A percentile compares a stretch with the other conserved stretches of the same genome.
phyloP scores from a whole-genome alignment of 2,329 filamentous ascomycete species.

The Thelonectria blattea region DNA sequence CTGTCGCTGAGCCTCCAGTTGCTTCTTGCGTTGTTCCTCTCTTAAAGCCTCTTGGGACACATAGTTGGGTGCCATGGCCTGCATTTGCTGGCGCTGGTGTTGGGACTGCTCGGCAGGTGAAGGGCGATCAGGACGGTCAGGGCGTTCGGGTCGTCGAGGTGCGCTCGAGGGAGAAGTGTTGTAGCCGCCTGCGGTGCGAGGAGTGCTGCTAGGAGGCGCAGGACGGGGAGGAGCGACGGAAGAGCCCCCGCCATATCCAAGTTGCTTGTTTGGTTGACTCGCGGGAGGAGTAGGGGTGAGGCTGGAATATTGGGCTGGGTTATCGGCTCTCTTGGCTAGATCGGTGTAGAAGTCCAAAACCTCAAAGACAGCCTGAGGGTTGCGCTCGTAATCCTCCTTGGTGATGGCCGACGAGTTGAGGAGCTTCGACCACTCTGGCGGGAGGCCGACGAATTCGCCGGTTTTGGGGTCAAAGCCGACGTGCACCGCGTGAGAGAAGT shows the following conservation, averaged over 20 bases:
- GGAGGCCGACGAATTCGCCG: conserved; percentile 92
- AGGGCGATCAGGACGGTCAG: conserved; percentile 45
- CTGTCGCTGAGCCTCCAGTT: conserved; percentile 64
- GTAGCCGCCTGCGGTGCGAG: conserved; percentile 51
- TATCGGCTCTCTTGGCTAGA: conserved; percentile 76
- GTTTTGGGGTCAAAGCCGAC: conserved; percentile 96
- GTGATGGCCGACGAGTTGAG: conserved; percentile 96
- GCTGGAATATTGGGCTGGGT: conserved; percentile 71
- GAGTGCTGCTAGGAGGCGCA: conserved; percentile 51
- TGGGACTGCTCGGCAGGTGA: conserved; percentile 48
- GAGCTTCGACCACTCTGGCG: conserved; percentile 95
- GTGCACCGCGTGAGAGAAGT: conserved; percentile 96
- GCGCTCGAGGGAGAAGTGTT: conserved; percentile 45
- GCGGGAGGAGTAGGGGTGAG: conserved; percentile 71
- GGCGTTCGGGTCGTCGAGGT: conserved; percentile 51
- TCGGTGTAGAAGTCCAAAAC: conserved; percentile 87
- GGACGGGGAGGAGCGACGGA: conserved; percentile 73
- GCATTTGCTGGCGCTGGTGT: conserved; percentile 64
- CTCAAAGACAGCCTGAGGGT: conserved; percentile 84
- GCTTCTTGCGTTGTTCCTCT: conserved; percentile 67
- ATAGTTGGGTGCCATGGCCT: conserved; percentile 61
- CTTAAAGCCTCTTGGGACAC: conserved; percentile 55
- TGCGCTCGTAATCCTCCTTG: conserved; percentile 97
- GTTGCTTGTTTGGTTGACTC: conserved; percentile 65
- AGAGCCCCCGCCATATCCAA: conserved; percentile 63